A percentile compares a stretch with the other conserved stretches of the same genome.
These are phyloP conservation scores for Escovopsis sp. DNA, from an alignment of 2,329 filamentous ascomycete species.

Conservation along the genomic window DNA sequence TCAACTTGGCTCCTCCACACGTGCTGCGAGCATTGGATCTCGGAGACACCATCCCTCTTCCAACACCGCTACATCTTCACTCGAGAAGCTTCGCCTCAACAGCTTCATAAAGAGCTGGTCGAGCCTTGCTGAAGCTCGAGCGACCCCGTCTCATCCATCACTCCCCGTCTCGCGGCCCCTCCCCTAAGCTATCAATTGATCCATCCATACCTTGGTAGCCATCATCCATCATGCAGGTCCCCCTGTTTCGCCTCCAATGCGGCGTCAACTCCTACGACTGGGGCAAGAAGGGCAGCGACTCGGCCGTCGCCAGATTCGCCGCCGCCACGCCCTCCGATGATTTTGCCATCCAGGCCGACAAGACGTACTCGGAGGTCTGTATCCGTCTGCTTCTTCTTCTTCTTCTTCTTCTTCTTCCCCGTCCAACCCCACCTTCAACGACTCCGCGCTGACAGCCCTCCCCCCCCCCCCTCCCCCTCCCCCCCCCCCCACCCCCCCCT, in stretches of 20 bases:
- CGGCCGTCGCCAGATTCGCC: conserved; percentile 79
- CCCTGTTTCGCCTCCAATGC: conserved; percentile 72
- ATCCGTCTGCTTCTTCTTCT: not conserved
- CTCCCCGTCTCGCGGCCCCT: not conserved
- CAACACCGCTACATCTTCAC: not conserved
- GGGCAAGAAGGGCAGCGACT: conserved; percentile 83
- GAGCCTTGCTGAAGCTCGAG: too few relatives aligned
- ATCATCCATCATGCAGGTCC: conserved; percentile 47
- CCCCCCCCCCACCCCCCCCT: too few relatives aligned
- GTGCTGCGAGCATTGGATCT: too few relatives aligned
- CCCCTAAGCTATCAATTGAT: not conserved
- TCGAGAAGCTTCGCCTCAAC: not conserved
- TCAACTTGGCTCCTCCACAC: too few relatives aligned
- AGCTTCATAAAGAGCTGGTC: too few relatives aligned
- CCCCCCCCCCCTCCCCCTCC: too few relatives aligned
- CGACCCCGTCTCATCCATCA: not conserved
- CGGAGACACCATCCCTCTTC: not conserved
- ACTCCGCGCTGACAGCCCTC: too few relatives aligned
- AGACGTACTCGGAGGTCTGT: conserved; percentile 82
- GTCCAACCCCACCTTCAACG: not conserved
- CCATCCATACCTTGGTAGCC: too few relatives aligned
- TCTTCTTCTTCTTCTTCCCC: not conserved
- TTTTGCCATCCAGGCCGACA: conserved; percentile 68
- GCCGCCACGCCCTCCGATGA: conserved; percentile 64
- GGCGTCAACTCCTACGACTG: conserved; percentile 98